These are phyloP conservation scores for Paecilomyces variotii DNA, from an alignment of 2,329 filamentous ascomycete genomes.

Conservation along the genomic window DNA sequence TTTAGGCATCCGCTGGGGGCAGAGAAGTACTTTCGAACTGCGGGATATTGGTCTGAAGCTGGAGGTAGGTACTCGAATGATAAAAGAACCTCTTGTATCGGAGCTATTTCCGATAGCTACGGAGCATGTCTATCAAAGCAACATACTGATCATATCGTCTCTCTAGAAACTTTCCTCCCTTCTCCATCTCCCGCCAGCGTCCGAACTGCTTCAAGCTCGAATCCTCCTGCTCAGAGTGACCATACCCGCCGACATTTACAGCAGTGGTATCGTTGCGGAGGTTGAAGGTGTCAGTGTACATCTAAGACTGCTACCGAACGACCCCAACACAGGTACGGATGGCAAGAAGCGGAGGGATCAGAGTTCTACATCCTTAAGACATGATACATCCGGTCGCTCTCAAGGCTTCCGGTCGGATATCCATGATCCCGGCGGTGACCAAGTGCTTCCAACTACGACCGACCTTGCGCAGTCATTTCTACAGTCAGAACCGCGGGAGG, in stretches of 20 bases:
- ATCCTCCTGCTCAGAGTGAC: constrained; percentile 71
- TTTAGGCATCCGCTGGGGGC: constrained; percentile 73
- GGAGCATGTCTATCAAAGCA: background rate
- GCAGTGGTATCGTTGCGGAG: constrained; percentile 72
- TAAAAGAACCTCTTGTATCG: background rate
- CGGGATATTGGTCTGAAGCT: constrained; percentile 75
- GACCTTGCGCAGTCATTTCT: constrained; percentile 56
- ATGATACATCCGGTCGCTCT: constrained; percentile 8
- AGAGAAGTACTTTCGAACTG: constrained; percentile 75
- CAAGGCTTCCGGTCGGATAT: background rate
- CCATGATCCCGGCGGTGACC: constrained; percentile 19
- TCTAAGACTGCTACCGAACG: constrained; percentile 46
- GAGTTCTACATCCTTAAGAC: background rate
- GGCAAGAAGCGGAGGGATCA: background rate
- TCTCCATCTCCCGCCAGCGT: constrained; percentile 63
- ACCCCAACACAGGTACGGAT: constrained; percentile 13
- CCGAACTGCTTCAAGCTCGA: constrained; percentile 65
- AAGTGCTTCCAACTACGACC: constrained; percentile 46
- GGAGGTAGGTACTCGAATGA: constrained; percentile 47
- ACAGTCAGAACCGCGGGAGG: constrained; percentile 48
- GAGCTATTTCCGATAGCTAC: constrained; percentile 1
- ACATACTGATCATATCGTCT: background rate
- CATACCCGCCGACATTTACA: constrained; percentile 80
- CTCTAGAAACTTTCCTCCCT: constrained; percentile 69
- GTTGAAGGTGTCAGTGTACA: constrained; percentile 72